phyloP scores from a whole-genome alignment of 2,329 filamentous ascomycete genomes.

The Xylaria sp. region DNA sequence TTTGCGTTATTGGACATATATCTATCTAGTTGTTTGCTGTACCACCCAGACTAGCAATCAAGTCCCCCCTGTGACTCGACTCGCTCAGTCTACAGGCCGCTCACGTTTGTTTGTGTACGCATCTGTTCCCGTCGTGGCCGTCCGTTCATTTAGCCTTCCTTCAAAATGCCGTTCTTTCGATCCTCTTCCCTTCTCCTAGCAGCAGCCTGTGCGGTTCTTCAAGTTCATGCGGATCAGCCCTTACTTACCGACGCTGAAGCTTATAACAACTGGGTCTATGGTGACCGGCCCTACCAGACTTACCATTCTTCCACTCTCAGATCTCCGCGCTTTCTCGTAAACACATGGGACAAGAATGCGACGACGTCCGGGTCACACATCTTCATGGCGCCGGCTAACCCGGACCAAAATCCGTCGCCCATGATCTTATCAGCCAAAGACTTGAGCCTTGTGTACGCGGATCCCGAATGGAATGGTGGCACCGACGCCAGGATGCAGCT shows the following conservation, averaged over 20 bases:
- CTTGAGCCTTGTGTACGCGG: constrained; percentile 45
- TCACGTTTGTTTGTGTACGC: constrained; percentile 12
- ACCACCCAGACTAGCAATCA: background rate
- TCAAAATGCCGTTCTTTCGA: constrained; percentile 28
- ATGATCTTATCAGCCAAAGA: constrained; percentile 45
- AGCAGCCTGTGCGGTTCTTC: constrained; percentile 22
- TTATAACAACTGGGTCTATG: constrained; percentile 40
- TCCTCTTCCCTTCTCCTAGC: constrained; percentile 24
- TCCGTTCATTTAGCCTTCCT: constrained; percentile 24
- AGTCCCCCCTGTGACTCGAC: constrained; percentile 15
- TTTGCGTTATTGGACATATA: background rate
- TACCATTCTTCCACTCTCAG: constrained; percentile 39
- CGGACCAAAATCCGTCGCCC: constrained; percentile 32
- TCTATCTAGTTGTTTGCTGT: constrained; percentile 3
- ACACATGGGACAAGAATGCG: constrained; percentile 40
- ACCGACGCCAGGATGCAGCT: constrained; percentile 46
- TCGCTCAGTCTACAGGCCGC: background rate
- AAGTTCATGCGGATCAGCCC: constrained; percentile 36
- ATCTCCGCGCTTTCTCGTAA: constrained; percentile 41
- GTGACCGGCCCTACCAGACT: constrained; percentile 42
- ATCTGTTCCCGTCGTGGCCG: constrained; percentile 2
- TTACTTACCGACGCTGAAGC: constrained; percentile 36
- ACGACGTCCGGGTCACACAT: constrained; percentile 39
- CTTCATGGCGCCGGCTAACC: constrained; percentile 37
- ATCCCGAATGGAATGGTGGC: constrained; percentile 39